Base-by-base conservation (phyloP, 2,329 filamentous ascomycete genomes). In the Penicillium sp. region DNA sequence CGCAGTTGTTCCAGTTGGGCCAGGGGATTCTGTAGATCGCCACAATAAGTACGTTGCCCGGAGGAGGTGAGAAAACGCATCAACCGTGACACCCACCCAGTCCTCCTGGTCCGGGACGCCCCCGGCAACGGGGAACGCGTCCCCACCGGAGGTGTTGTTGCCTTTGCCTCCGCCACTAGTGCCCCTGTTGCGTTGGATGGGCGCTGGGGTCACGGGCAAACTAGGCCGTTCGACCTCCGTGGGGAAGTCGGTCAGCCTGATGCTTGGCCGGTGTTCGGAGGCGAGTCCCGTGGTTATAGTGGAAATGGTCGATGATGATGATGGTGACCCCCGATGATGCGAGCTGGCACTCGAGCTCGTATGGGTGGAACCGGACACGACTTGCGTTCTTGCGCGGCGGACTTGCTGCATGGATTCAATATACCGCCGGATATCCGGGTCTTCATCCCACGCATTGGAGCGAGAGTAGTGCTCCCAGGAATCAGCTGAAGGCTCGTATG, bases 381-480 rank as follows among this genome's bases (percentile, higher is more conserved):
- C 65, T 45, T 74, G 68, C 28, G 68, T 53, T 47, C 70, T 73
- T 36, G 64, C 74, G 44, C 72, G 75, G 41, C 74, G 76, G 58
- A 79, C 76, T 62, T 83, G 81, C 54, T 85, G 81, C 40, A 94
- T 72, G 37, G 80, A 77, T 48, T 87, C 86, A 39, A 97, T 86
- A 61, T 96, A 98, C 48, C 80, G 79, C 57, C 87, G 83, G 55
- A 98, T 98, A 51, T 87, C 85, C 9, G 87, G 86, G 36, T 94
- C 79, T 37, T 87, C 86, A 57, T 98, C 93, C 93, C 93, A 98
- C 11, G 88, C 90, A 64, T 97, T 98, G 35, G 75, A 79, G 32
- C 81, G 78, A n/a, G 80, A 74, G 62, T 85, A 95, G 32, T 76
- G 76, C 48, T 80, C 77, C 86, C 87, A 94, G 14, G 81, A 77